Percentiles rank a stretch among this genome's conserved stretches.
Evolutionary conservation across 169 alveolate species (phyloP).

Genomic region (Cryptosporidium ryanae): DNA sequence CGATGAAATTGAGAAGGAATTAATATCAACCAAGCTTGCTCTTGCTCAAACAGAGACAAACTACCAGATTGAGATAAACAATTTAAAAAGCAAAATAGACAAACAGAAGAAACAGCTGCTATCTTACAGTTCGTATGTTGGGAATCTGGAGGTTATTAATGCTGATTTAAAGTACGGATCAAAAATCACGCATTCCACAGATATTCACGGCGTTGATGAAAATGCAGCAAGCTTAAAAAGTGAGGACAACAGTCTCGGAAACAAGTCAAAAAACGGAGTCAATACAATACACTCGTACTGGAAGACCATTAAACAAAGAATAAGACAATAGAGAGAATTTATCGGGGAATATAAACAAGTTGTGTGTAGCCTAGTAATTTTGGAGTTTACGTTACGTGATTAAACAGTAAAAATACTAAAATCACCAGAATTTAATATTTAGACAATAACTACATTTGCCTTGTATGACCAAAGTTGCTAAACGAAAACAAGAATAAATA

Average conservation of each 20-base stretch:
- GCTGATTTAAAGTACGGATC: conserved; percentile 57
- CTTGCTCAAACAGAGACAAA: conserved; percentile 68
- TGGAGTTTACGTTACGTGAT: too few relatives aligned
- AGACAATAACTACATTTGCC: too few relatives aligned
- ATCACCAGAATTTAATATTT: too few relatives aligned
- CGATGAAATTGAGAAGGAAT: conserved; percentile 63
- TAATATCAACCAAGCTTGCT: conserved; percentile 59
- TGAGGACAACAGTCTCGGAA: background rate
- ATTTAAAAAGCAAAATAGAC: conserved; percentile 46
- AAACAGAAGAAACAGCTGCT: conserved; percentile 46
- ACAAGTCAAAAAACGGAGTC: background rate
- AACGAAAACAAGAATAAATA: background rate
- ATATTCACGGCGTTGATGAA: background rate
- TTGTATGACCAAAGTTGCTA: background rate
- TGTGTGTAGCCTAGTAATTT: too few relatives aligned
- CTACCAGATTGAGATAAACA: conserved; percentile 49
- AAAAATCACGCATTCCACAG: background rate
- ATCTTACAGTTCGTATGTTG: conserved; percentile 70
- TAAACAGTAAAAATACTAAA: too few relatives aligned
- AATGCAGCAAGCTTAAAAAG: background rate
- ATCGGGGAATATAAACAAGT: too few relatives aligned
- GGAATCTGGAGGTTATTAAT: conserved; percentile 68
- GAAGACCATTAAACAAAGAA: conserved; percentile 44
- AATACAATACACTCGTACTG: conserved; percentile 43
- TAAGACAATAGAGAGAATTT: background rate